Percentiles rank a stretch among this genome's conserved stretches.
Evolutionary conservation across 192 early-diverging fungal genomes (phyloP).

Genomic region (Entomortierella beljakovae): DNA sequence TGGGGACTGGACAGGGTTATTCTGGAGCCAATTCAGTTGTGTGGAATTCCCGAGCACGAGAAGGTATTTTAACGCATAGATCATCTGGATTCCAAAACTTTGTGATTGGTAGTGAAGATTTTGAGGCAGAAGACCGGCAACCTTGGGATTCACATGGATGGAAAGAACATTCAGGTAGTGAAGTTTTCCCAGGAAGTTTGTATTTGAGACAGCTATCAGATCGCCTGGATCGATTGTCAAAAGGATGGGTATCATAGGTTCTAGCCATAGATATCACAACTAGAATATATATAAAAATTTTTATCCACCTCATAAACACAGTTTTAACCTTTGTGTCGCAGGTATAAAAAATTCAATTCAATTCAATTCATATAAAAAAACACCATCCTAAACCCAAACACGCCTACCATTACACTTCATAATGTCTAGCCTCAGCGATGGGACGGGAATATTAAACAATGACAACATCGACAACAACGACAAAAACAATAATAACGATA

Average conservation of each 20-base stretch:
- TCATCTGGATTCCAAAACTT: slow-evolving; percentile 57
- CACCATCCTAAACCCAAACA: too few relatives aligned
- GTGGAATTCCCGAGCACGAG: slow-evolving; percentile 59
- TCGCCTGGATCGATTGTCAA: slow-evolving; percentile 2
- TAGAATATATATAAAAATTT: background rate
- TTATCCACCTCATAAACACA: background rate
- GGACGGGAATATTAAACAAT: slow-evolving; percentile 11
- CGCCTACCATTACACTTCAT: background rate
- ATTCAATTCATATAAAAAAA: too few relatives aligned
- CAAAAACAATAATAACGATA: background rate
- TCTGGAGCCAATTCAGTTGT: slow-evolving; percentile 60
- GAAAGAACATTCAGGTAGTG: slow-evolving; percentile 45
- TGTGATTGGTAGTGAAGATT: slow-evolving; percentile 45
- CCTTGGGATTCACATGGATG: slow-evolving; percentile 36
- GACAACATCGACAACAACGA: background rate
- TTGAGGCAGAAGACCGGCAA: slow-evolving; percentile 24
- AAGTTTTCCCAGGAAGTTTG: slow-evolving; percentile 37
- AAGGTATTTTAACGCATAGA: slow-evolving; percentile 56
- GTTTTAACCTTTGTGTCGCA: too few relatives aligned
- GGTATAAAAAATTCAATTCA: background rate
- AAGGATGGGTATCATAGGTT: slow-evolving; percentile 32
- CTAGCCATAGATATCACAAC: background rate
- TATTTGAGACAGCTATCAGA: slow-evolving; percentile 36
- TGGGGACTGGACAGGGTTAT: slow-evolving; percentile 60
- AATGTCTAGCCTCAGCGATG: slow-evolving; percentile 15